These are phyloP conservation scores for Tetrahymena thermophila DNA, from an alignment of 73 alveolate species.

Conservation along the genomic window DNA sequence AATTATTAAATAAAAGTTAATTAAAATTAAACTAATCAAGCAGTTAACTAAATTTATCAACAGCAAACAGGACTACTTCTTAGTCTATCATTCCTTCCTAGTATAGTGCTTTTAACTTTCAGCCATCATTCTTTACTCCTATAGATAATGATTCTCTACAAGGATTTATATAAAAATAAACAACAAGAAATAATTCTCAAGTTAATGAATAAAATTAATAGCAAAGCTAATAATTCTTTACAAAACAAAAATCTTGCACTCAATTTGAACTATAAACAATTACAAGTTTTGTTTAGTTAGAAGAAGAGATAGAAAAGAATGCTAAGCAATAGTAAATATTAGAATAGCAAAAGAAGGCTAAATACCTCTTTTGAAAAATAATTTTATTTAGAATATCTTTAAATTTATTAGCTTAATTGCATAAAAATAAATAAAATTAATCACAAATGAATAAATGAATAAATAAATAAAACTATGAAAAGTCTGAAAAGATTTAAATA, in stretches of 20 bases:
- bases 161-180: not conserved
- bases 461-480: too few species aligned
- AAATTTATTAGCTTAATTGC: too few species aligned
- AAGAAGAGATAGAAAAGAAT: not conserved
- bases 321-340: not conserved
- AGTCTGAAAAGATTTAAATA: too few species aligned
- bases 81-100: not conserved
- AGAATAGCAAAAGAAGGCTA: not conserved
- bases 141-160: not conserved
- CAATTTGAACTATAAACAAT: not conserved
- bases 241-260: not conserved
- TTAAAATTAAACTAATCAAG: not conserved
- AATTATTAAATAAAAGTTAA: not conserved
- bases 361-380: not conserved
- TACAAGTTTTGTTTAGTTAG: not conserved
- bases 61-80: not conserved
- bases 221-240: not conserved
- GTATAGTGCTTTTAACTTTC: not conserved
- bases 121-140: not conserved
- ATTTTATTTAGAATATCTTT: too few species aligned
- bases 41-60: not conserved
- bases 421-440: too few species aligned
- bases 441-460: too few species aligned
- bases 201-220: not conserved
- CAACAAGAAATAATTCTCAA: not conserved